Base-by-base conservation (phyloP, 495 filamentous ascomycete species). In the Hypoxylon intermedium region DNA sequence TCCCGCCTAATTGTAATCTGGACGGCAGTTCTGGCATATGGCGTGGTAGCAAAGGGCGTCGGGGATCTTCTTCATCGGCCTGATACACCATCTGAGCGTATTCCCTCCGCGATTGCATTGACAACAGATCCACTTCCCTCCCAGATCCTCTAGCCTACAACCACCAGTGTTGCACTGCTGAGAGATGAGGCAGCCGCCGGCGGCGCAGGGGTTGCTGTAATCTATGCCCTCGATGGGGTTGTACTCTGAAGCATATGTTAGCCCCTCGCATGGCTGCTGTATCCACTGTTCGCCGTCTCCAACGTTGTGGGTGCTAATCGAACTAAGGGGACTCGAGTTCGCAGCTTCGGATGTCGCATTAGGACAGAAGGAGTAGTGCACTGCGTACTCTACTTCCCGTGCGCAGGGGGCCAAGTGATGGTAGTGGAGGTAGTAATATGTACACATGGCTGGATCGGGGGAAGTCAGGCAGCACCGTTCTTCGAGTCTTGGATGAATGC, bases 101-200 rank as follows among this genome's bases (percentile, higher is more conserved):
- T 81, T 79, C 6, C 69, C 73, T 3, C 72, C 74, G 0, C 78
- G 69, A 3, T 61, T 53, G 38, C 78, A 81, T 26, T 59, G 68
- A 63, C 77, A 81, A 42, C 77, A 81, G 20, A 53, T 57, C 77
- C 78, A 81, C 12, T 71, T 44, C 1, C 76, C 75, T 15, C 68
- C 69, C 12, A 77, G 70, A 16, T 77, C 71, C 19, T 70, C 68
- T n/a, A 77, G 68, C n/a, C 76, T 56, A 55, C 78, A 81, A 20
- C 63, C 67, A 5, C 76, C 76, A 3, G 74, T 74, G 16, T 60
- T 65, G 58, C 78, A 81, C 40, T 77, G 63, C n/a, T 72, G 72
- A 2, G 69, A 72, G 12, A 70, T 42, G 16, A 76, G 69, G 67
- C 78, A 81, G 26, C 70, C 72, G 0, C 75, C 76, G 3, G 75